Evolutionary conservation across 2,329 filamentous ascomycete genomes (phyloP), one percentile per base, ranked within the genome.

Genomic region (Elsinoe arachidis): DNA sequence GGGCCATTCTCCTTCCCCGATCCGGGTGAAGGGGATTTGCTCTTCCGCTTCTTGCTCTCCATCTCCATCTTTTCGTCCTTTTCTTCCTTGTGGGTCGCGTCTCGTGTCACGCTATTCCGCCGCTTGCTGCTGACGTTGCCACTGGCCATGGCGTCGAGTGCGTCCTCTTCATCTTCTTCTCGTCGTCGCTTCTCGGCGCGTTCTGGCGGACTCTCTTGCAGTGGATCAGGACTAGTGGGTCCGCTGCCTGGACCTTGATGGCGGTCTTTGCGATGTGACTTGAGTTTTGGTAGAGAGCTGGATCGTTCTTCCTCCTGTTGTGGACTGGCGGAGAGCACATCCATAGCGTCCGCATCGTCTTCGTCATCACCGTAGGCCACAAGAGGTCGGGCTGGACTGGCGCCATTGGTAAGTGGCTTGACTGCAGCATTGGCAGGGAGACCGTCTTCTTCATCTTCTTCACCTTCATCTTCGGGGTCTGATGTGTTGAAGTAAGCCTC

Each of bases 341-440:
- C 84, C 70, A 86, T 84, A 11, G 79, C 76, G 56, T 72, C 72
- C 10, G 74, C 74, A 9, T 80, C 83, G n/a, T 93, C 89, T 59
- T 96, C 92, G 63, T 96, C 91, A 37, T 95, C 95, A 0, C 86
- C 83, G 68, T 99, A 99, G 69, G 96, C 89, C 34, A 99, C 93
- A 19, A 97, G 75, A 1, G 87, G 87, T 67, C 86, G 90, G 53
- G 80, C 72, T 0, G 84, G 77, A 17, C 83, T 81, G 12, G 79
- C 78, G 21, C 84, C 88, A 63, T 90, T 91, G 5, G 77, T 71
- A 10, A 77, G 62, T 6, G 67, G 59, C 55, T 73, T 74, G 17
- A 62, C 65, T 5, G 66, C 59, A 15, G 62, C 59, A 11, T 68
- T 60, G 9, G 63, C 67, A 4, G 67, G 68, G n/a, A 69, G 56